phyloP scores from a whole-genome alignment of 2,329 filamentous ascomycete genomes.

The Cytospora chrysosperma region DNA sequence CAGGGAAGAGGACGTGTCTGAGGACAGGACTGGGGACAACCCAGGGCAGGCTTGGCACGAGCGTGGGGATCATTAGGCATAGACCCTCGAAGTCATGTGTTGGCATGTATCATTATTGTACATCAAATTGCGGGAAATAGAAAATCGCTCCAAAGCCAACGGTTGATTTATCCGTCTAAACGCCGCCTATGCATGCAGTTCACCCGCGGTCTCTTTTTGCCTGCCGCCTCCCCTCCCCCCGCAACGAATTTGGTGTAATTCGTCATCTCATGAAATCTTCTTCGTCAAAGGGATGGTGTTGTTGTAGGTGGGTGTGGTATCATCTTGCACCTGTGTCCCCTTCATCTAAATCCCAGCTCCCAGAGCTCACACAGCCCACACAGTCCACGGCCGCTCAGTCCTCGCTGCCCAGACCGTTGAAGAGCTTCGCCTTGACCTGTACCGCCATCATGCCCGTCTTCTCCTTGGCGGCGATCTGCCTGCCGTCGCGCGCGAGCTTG shows the following conservation, averaged over 20 bases:
- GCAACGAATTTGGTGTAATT: neutral
- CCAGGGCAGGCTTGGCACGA: neutral
- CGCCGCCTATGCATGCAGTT: conserved; percentile 19
- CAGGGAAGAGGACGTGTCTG: neutral
- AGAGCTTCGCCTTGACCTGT: conserved; percentile 63
- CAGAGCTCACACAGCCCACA: neutral
- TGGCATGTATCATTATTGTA: conserved; percentile 16
- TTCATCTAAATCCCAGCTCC: neutral
- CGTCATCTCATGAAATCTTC: conserved; percentile 3
- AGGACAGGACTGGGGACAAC: neutral
- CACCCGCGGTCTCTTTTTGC: neutral
- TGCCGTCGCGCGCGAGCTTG: conserved; percentile 61
- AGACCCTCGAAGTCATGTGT: neutral
- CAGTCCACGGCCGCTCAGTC: neutral
- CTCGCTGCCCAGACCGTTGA: conserved; percentile 43
- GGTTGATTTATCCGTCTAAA: conserved; percentile 18
- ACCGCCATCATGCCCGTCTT: conserved; percentile 60
- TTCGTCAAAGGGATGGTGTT: neutral
- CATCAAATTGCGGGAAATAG: conserved; percentile 13
- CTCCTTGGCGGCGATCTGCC: conserved; percentile 61
- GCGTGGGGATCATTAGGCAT: neutral
- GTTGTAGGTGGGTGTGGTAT: conserved; percentile 3
- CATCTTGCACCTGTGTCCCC: neutral
- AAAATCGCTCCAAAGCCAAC: conserved; percentile 15
- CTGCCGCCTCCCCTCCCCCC: no score